Evolutionary conservation across 1,284 basidiomycete genomes (phyloP), one percentile per base, ranked within the genome.

Genomic region (Papiliotrema fonsecae): DNA sequence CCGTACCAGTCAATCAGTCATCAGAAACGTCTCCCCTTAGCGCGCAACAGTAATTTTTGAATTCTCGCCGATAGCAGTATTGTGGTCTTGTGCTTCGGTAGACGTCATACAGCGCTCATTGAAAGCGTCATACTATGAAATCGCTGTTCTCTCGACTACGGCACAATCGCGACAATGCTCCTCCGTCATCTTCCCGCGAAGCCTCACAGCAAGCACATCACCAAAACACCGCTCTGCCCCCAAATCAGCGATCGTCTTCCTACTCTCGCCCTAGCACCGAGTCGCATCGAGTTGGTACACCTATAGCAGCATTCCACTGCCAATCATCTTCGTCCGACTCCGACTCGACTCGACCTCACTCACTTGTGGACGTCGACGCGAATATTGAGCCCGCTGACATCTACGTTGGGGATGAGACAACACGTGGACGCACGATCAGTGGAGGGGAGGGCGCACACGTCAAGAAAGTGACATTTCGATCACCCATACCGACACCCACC

Each of bases 401-500:
- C 11, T 26, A 38, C 5, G 32, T 37, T 25, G 25, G 30, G 31
- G 31, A 43, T 50, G 36, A 19, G 32, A 51, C 34, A 6, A 32
- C 44, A n/a, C 22, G 42, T 49, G 56, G 28, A 16, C 34, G 24
- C 32, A 58, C 57, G 9, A 42, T 60, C 36, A 61, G 60, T 39
- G 55, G 49, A 18, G 45, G 39, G 18, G 45, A 48, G 18, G 57
- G 40, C 4, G 51, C 36, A 37, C 30, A 25, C 13, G 52, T 41
- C n/a, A 64, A 64, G 36, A 66, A 66, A 42, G 64, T 66, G 24
- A 64, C 64, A 1, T 66, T 66, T 38, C 50, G 59, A 43, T 58
- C 57, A 39, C 64, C 64, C 6, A 51, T 43, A 13, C 64, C 64
- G 1, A 66, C 64, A n/a, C 64, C 62, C 5, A 57, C 62, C 2